phyloP scores from a whole-genome alignment of 768 basidiomycete species.

The Suillus brevipes region DNA sequence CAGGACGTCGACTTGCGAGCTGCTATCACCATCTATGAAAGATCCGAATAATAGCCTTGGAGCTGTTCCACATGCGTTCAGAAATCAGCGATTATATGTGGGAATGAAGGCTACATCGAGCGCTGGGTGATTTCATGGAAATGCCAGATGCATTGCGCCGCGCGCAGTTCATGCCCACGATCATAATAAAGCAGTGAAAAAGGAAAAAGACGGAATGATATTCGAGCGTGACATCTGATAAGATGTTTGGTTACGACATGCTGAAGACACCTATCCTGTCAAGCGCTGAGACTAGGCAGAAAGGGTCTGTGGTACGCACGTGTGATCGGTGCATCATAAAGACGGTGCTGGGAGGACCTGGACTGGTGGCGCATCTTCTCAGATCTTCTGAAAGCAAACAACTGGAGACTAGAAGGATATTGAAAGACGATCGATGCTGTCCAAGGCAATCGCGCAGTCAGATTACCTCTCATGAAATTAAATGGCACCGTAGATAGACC shows the following conservation, averaged over 20 bases:
- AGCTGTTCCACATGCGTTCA: constrained; percentile 1
- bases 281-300: not conserved
- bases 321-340: not conserved
- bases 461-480: constrained; percentile 22
- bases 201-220: not conserved
- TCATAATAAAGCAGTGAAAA: not conserved
- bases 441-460: constrained; percentile 22
- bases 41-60: not conserved
- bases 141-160: not conserved
- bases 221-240: not conserved
- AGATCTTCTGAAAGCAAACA: not conserved
- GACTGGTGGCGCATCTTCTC: not conserved
- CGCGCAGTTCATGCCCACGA: not conserved
- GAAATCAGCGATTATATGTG: not conserved
- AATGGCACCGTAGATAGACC: constrained; percentile 22
- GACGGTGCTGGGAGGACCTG: not conserved
- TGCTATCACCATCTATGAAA: constrained; percentile 2
- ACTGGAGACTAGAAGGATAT: constrained; percentile 1
- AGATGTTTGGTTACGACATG: not conserved
- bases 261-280: not conserved
- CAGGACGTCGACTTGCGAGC: not conserved
- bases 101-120: not conserved
- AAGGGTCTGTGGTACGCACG: not conserved
- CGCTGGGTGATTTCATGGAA: not conserved
- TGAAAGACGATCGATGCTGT: not conserved